Conservation (phyloP, 139 green algal genomes). For the Coccomyxa sp. region DNA sequence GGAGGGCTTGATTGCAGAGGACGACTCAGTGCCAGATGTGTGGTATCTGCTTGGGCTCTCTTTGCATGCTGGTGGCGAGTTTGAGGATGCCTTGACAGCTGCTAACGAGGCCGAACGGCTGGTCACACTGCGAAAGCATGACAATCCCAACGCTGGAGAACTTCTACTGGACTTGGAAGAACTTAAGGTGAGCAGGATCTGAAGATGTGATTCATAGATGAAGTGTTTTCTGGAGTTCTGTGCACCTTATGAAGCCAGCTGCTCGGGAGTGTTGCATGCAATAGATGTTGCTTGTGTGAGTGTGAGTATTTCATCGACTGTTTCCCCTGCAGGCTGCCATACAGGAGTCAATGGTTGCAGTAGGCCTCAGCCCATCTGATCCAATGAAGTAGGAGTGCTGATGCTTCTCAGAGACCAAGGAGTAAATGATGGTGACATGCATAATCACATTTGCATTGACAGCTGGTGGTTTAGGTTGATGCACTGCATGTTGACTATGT, state of each 20-base stretch:
- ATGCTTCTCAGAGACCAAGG: too few species aligned
- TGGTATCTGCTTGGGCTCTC: constrained; percentile 72
- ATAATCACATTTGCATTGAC: too few species aligned
- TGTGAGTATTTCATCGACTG: not conserved
- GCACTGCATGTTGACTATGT: too few species aligned
- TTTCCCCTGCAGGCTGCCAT: constrained; percentile 9
- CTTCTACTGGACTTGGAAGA: constrained; percentile 9
- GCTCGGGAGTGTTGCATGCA: not conserved
- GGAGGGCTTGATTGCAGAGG: constrained; percentile 67
- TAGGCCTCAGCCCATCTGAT: too few species aligned
- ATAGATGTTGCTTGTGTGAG: not conserved
- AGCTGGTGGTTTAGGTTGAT: too few species aligned
- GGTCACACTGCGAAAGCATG: constrained; percentile 6
- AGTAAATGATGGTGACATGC: too few species aligned
- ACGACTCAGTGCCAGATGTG: constrained; percentile 68
- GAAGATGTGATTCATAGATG: not conserved
- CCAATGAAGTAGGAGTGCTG: too few species aligned
- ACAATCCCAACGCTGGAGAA: constrained; percentile 12
- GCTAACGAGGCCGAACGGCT: constrained; percentile 22
- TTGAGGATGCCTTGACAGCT: constrained; percentile 49
- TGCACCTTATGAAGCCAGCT: not conserved
- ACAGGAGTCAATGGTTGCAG: constrained; percentile 5
- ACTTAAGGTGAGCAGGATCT: constrained; percentile 1
- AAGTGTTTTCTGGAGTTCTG: not conserved
- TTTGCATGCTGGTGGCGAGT: constrained; percentile 33